Percentiles rank a stretch among this genome's conserved stretches.
These are phyloP conservation scores for Trichoderma sp. DNA, from an alignment of 2,329 filamentous ascomycete species.

Conservation along the genomic window DNA sequence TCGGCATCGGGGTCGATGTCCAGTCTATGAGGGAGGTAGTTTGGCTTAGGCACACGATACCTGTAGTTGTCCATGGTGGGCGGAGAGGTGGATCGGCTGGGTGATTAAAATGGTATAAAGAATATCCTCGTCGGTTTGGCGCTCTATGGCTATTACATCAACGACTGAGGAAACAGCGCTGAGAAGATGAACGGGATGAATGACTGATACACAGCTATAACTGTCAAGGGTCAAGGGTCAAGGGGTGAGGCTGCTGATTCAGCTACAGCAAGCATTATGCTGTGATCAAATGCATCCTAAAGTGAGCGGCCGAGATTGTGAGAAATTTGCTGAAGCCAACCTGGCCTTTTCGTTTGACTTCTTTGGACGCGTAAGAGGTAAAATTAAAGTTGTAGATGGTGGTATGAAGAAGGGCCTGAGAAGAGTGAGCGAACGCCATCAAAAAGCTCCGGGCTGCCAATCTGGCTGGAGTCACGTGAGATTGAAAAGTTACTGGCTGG, in stretches of 20 bases:
- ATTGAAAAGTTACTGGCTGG: not conserved
- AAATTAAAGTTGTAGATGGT: not conserved
- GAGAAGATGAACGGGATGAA: not conserved
- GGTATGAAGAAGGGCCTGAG: not conserved
- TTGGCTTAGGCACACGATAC: conserved; percentile 58
- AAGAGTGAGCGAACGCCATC: not conserved
- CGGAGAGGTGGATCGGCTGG: not conserved
- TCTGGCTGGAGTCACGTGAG: not conserved
- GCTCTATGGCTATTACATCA: not conserved
- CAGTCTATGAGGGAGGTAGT: conserved; percentile 59
- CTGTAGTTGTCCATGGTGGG: conserved; percentile 47
- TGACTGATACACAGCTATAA: not conserved
- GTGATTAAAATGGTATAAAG: not conserved
- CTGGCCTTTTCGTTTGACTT: not conserved
- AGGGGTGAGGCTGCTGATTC: not conserved
- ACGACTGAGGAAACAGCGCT: not conserved
- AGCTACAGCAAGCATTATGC: not conserved
- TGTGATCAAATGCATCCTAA: not conserved
- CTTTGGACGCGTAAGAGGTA: not conserved
- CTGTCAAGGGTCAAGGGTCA: not conserved
- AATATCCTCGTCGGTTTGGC: not conserved
- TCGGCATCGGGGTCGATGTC: conserved; percentile 53
- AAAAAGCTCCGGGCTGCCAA: not conserved
- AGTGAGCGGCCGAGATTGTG: not conserved
- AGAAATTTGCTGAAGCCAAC: not conserved